phyloP scores from a whole-genome alignment of 352 stramenopile species.

The Paralagenidium karlingii region DNA sequence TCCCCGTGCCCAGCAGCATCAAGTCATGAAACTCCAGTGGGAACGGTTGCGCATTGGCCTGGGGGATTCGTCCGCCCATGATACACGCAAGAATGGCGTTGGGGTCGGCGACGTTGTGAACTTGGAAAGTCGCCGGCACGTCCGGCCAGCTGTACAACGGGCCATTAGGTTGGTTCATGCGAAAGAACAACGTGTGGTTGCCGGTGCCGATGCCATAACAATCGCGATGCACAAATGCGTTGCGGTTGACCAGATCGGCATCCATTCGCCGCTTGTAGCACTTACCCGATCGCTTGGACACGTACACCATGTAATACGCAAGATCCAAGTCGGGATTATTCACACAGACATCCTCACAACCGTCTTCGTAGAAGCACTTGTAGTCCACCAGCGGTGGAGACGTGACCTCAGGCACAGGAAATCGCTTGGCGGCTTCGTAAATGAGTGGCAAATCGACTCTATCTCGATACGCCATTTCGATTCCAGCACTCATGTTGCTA shows the following conservation, averaged over 20 bases:
- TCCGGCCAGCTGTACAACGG: slow-evolving; percentile 1
- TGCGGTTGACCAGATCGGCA: slow-evolving; percentile 1
- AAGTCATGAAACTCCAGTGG: not conserved
- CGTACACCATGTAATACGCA: slow-evolving; percentile 1
- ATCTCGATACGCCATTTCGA: not conserved
- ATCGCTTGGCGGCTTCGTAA: not conserved
- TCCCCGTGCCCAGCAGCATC: not conserved
- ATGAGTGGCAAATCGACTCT: not conserved
- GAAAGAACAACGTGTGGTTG: not conserved
- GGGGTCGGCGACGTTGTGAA: slow-evolving; percentile 1
- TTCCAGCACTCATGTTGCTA: not conserved
- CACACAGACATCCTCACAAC: not conserved
- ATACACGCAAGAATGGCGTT: slow-evolving; percentile 5
- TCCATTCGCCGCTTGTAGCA: no score
- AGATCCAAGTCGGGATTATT: not conserved
- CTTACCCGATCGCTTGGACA: not conserved
- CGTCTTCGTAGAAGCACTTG: slow-evolving; percentile 3
- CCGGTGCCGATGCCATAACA: slow-evolving; percentile 4
- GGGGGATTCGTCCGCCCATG: slow-evolving; percentile 4
- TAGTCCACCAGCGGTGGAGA: not conserved
- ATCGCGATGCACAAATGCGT: slow-evolving; percentile 3
- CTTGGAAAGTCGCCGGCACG: slow-evolving; percentile 3
- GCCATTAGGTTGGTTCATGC: not conserved
- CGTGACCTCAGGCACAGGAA: not conserved
- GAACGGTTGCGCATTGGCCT: no score